These are phyloP conservation scores for Leptomonas seymouri DNA, from an alignment of 208 protist species.

Conservation along the genomic window DNA sequence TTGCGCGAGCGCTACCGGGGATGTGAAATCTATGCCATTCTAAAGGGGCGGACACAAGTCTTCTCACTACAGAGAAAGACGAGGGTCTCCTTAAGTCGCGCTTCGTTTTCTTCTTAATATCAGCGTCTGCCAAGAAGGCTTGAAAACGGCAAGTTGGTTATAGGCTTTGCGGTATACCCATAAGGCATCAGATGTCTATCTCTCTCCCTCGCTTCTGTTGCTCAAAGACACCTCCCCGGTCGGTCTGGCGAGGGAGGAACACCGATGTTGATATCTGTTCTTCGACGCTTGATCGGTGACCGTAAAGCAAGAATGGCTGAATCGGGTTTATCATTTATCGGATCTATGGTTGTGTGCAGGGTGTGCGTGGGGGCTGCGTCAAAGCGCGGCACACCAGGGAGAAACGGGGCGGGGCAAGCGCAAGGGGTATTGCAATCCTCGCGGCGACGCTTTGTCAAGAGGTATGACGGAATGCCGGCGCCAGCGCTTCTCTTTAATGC, in stretches of 20 bases:
- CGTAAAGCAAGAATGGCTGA: slow-evolving; percentile 35
- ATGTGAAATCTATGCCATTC: no score
- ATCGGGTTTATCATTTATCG: slow-evolving; percentile 10
- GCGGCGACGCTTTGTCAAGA: slow-evolving; percentile 38
- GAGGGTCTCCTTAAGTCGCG: no score
- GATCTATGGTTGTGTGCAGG: slow-evolving; percentile 13
- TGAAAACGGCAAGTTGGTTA: no score
- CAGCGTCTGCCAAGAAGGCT: no score
- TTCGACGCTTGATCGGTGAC: slow-evolving; percentile 43
- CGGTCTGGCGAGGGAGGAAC: slow-evolving; percentile 44
- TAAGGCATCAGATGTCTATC: not conserved
- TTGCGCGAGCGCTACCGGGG: no score
- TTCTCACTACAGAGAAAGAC: no score
- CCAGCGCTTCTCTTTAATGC: slow-evolving; percentile 5
- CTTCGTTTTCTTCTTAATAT: no score
- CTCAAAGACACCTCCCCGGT: slow-evolving; percentile 11
- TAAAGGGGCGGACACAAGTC: no score
- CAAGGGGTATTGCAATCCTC: not conserved
- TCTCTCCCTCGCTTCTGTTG: slow-evolving; percentile 5
- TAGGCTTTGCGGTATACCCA: no score
- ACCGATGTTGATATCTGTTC: slow-evolving; percentile 22
- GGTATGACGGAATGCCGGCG: slow-evolving; percentile 41
- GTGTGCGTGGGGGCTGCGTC: not conserved
- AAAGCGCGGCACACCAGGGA: not conserved
- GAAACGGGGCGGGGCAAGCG: not conserved